Percentiles rank a stretch among this genome's conserved stretches.
These are phyloP conservation scores for Sporormia fimetaria DNA, from an alignment of 495 filamentous ascomycete genomes.

Conservation along the genomic window DNA sequence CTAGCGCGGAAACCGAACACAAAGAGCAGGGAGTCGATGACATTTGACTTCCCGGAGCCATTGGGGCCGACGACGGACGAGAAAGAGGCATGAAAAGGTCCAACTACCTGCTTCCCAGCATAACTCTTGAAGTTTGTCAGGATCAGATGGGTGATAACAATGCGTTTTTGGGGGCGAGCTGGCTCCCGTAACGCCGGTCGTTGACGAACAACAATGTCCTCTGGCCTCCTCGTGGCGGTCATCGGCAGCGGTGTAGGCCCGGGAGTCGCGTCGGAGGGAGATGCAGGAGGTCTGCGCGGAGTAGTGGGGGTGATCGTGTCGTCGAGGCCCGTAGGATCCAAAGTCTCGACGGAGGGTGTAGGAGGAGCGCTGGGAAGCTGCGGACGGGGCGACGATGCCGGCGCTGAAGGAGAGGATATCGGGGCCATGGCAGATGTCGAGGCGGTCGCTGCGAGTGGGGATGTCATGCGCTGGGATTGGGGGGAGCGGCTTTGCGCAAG, in stretches of 20 bases:
- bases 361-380: too few species aligned
- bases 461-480: slow-evolving; percentile 34
- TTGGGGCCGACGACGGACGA: slow-evolving; percentile 98
- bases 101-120: slow-evolving; percentile 86
- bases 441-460: too few species aligned
- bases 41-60: slow-evolving; percentile 96
- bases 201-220: slow-evolving; percentile 89
- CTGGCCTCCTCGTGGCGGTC: slow-evolving; percentile 70
- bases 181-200: slow-evolving; percentile 62
- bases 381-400: too few species aligned
- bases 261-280: too few species aligned
- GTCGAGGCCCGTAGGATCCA: too few species aligned
- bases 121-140: slow-evolving; percentile 98
- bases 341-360: too few species aligned
- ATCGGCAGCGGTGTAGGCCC: slow-evolving; percentile 5
- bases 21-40: slow-evolving; percentile 94
- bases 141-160: slow-evolving; percentile 82
- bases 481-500: not conserved
- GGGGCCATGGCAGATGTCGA: too few species aligned
- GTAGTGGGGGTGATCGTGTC: too few species aligned
- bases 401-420: too few species aligned
- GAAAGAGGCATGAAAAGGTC: slow-evolving; percentile 93
- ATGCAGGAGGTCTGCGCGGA: too few species aligned
- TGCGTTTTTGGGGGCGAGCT: slow-evolving; percentile 63
- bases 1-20: slow-evolving; percentile 97